Percentiles rank a stretch among this genome's conserved stretches.
Conservation (phyloP, 345 rosid genomes). For the Populus ilicifolia region DNA sequence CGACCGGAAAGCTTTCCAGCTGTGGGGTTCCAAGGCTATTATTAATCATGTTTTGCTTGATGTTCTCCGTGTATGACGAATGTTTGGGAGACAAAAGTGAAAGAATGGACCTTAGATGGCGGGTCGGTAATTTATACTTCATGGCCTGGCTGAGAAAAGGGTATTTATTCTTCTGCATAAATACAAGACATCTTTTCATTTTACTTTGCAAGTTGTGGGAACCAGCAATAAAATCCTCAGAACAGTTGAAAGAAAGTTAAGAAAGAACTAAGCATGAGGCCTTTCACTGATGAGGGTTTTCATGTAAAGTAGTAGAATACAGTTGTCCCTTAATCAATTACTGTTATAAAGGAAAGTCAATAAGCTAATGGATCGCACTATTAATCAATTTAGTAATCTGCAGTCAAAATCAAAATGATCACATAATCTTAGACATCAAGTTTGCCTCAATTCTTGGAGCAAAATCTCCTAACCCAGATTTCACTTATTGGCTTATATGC, state of each 20-base stretch:
- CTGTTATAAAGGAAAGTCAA: constrained; percentile 2
- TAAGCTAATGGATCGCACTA: constrained; percentile 11
- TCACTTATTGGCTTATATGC: background rate
- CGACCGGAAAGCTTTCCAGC: constrained; percentile 26
- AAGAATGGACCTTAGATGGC: background rate
- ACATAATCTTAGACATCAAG: constrained; percentile 24
- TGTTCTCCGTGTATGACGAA: background rate
- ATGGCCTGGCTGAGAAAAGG: constrained; percentile 5
- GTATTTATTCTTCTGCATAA: constrained; percentile 11
- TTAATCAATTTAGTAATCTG: constrained; percentile 17
- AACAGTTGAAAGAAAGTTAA: background rate
- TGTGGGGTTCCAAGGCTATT: constrained; percentile 10
- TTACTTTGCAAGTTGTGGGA: background rate
- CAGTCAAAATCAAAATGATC: constrained; percentile 39
- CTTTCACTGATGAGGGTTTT: constrained; percentile 3
- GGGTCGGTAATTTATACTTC: constrained; percentile 6
- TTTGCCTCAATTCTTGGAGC: constrained; percentile 18
- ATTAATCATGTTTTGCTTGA: constrained; percentile 13
- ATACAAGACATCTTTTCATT: constrained; percentile 4
- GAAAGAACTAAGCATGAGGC: background rate
- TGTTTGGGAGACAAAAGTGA: background rate
- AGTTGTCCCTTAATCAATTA: constrained; percentile 22
- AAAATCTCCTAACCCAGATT: constrained; percentile 18
- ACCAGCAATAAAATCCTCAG: constrained; percentile 11
- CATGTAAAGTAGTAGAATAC: constrained; percentile 7